phyloP scores from a whole-genome alignment of 805 yeast species.

The Ogataea haglerorum region DNA sequence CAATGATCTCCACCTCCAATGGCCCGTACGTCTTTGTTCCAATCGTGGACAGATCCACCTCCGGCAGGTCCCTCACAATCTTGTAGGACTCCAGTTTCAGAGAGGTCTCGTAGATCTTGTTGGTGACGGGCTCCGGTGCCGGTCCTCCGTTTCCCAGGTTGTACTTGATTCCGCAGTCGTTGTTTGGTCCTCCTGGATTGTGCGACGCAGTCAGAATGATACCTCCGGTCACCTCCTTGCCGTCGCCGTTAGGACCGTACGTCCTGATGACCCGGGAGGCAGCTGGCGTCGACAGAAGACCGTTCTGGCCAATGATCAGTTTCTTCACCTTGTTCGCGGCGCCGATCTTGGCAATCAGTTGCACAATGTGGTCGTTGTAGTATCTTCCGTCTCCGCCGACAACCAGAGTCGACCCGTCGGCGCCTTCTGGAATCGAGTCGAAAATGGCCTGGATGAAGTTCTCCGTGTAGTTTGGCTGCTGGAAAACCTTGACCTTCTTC shows the following conservation, averaged over 20 bases:
- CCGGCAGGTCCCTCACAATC: conserved; percentile 53
- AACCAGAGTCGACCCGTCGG: conserved; percentile 67
- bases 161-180: conserved; percentile 94
- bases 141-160: conserved; percentile 96
- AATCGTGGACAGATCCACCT: conserved; percentile 57
- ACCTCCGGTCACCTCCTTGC: conserved; percentile 76
- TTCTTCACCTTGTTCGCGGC: conserved; percentile 90
- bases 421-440: conserved; percentile 88
- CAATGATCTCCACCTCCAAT: conserved; percentile 75
- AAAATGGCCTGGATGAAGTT: conserved; percentile 88
- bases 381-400: conserved; percentile 97
- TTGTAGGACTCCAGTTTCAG: conserved; percentile 57
- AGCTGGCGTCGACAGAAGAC: conserved; percentile 92
- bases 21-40: conserved; percentile 55
- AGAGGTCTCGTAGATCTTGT: conserved; percentile 75
- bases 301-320: conserved; percentile 82
- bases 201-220: conserved; percentile 95
- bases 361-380: conserved; percentile 79
- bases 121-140: conserved; percentile 93
- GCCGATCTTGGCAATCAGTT: conserved; percentile 74
- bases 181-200: conserved; percentile 94
- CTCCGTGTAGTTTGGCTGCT: conserved; percentile 77
- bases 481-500: conserved; percentile 83
- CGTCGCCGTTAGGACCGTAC: conserved; percentile 34
- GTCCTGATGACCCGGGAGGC: conserved; percentile 90